A percentile compares a stretch with the other conserved stretches of the same genome.
These are phyloP conservation scores for Epipyxis sp. DNA, from an alignment of 108 stramenopile species.

Conservation along the genomic window DNA sequence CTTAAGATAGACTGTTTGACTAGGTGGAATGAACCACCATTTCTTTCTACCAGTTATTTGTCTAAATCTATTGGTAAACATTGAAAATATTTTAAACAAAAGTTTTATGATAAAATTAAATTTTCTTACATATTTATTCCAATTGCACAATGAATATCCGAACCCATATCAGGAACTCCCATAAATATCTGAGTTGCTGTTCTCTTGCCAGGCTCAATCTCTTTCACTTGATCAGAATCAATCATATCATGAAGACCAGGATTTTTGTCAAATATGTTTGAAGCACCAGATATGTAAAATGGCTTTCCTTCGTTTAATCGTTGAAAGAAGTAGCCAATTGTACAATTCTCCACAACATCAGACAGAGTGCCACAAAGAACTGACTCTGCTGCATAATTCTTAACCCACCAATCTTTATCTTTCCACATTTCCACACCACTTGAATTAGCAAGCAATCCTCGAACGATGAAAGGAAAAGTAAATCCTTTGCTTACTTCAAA, in stretches of 20 bases:
- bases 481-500: neutral
- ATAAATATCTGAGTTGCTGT: neutral
- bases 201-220: constrained; percentile 14
- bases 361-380: neutral
- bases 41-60: neutral
- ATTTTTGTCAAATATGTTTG: constrained; percentile 12
- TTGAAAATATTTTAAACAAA: neutral
- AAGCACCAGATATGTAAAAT: constrained; percentile 11
- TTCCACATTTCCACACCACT: constrained; percentile 12
- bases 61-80: neutral
- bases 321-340: neutral
- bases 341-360: constrained; percentile 9
- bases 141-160: constrained; percentile 20
- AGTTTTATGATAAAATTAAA: neutral
- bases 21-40: constrained; percentile 33
- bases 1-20: constrained; percentile 1
- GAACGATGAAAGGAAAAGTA: constrained; percentile 16
- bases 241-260: constrained; percentile 20
- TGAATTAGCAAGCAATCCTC: constrained; percentile 4
- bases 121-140: constrained; percentile 27
- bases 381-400: constrained; percentile 13
- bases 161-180: constrained; percentile 17
- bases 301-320: neutral
- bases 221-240: neutral
- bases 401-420: neutral